Evolutionary conservation across 2,329 filamentous ascomycete species (phyloP).

Genomic region (Penicillium thymicola): DNA sequence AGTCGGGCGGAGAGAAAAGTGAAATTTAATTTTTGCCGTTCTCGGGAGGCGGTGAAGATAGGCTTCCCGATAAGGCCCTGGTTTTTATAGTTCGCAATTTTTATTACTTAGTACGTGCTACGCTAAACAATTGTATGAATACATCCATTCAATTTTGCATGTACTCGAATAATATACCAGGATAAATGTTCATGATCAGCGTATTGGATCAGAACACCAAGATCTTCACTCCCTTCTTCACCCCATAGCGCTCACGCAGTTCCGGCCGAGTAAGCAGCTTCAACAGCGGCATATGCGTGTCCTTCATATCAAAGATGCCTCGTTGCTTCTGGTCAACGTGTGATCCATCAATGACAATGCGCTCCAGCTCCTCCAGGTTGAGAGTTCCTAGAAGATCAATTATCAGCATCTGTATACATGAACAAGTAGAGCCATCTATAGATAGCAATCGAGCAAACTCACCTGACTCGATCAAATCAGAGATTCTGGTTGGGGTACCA

Average conservation of each 20-base stretch:
- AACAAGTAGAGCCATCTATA: neutral
- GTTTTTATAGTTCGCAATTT: neutral
- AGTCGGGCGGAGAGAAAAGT: constrained; percentile 22
- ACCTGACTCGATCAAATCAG: constrained; percentile 79
- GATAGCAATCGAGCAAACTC: constrained; percentile 28
- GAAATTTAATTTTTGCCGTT: constrained; percentile 33
- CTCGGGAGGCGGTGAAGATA: constrained; percentile 24
- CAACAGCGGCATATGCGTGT: constrained; percentile 77
- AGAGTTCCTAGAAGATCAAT: constrained; percentile 57
- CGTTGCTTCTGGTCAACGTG: constrained; percentile 94
- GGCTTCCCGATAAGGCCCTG: neutral
- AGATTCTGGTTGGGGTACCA: constrained; percentile 79
- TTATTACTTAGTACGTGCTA: neutral
- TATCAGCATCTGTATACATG: constrained; percentile 1
- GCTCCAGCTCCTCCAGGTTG: constrained; percentile 66
- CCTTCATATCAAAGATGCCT: constrained; percentile 91
- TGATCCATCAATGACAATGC: constrained; percentile 84
- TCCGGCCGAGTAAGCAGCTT: constrained; percentile 68
- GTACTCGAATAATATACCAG: neutral
- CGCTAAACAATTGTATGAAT: neutral
- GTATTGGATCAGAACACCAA: constrained; percentile 47
- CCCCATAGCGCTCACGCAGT: constrained; percentile 66
- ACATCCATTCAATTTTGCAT: neutral
- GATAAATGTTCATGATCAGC: neutral
- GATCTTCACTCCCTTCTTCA: constrained; percentile 51